phyloP scores from a whole-genome alignment of 139 green algal genomes.

The Closterium sp. region DNA sequence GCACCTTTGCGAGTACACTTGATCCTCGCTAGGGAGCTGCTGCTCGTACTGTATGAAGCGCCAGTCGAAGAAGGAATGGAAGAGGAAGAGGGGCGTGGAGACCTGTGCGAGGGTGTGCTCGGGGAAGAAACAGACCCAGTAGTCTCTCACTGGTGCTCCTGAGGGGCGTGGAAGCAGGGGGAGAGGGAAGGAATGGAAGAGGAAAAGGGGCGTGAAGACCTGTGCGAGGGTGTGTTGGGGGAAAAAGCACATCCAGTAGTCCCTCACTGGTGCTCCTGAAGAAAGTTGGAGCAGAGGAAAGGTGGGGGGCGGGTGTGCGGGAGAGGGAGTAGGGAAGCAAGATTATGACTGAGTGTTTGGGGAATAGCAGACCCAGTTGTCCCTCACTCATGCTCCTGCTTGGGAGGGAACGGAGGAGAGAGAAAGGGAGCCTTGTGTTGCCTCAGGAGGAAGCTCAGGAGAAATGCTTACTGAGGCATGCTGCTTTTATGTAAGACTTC shows the following conservation, averaged over 20 bases:
- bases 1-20: neutral
- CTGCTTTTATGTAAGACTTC: too few relatives aligned
- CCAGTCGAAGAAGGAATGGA: neutral
- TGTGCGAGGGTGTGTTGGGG: neutral
- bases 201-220: too few relatives aligned
- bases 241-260: neutral
- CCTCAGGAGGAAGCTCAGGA: too few relatives aligned
- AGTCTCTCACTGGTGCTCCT: neutral
- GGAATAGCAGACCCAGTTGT: too few relatives aligned
- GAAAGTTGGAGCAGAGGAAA: too few relatives aligned
- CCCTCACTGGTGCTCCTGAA: neutral
- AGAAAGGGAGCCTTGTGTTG: neutral
- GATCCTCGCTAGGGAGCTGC: neutral
- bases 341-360: neutral
- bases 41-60: neutral
- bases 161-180: neutral
- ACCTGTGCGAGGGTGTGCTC: neutral
- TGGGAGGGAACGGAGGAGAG: too few relatives aligned
- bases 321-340: neutral
- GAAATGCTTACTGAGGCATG: too few relatives aligned
- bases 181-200: neutral
- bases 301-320: too few relatives aligned
- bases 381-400: too few relatives aligned
- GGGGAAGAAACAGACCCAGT: neutral
- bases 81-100: neutral